Conservation (phyloP, 2,329 filamentous ascomycete species). For the Cordyceps javanica region DNA sequence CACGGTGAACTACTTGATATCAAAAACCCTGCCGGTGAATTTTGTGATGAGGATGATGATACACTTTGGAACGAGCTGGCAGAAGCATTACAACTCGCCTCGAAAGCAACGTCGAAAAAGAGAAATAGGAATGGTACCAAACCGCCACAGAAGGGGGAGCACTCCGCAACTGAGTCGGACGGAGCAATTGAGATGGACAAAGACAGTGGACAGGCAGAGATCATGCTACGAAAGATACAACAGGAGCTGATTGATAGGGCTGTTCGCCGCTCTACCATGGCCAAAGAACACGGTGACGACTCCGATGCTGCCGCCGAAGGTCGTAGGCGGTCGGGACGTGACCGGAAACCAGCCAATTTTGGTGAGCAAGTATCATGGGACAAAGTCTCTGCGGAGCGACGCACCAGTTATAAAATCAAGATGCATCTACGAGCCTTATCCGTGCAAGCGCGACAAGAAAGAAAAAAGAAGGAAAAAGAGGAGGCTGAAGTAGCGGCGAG, state of each 20-base stretch:
- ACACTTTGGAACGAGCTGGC: slow-evolving; percentile 6
- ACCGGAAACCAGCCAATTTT: slow-evolving; percentile 24
- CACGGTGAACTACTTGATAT: neutral
- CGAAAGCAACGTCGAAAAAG: slow-evolving; percentile 3
- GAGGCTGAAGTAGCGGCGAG: slow-evolving; percentile 6
- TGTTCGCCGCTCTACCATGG: slow-evolving; percentile 1
- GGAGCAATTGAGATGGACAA: neutral
- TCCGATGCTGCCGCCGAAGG: slow-evolving; percentile 13
- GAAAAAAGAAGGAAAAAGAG: slow-evolving; percentile 1
- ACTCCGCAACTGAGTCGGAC: neutral
- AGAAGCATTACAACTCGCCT: slow-evolving; percentile 1
- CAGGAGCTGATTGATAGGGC: slow-evolving; percentile 8
- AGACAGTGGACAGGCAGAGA: neutral
- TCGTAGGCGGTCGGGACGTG: slow-evolving; percentile 22
- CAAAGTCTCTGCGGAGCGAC: slow-evolving; percentile 15
- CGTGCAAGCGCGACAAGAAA: neutral
- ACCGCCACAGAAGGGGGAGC: neutral
- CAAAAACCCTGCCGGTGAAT: neutral
- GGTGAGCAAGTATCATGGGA: slow-evolving; percentile 26
- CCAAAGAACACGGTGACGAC: slow-evolving; percentile 27
- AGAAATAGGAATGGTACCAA: neutral
- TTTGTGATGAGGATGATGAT: slow-evolving; percentile 4
- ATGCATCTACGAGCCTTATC: slow-evolving; percentile 9
- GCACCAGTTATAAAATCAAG: slow-evolving; percentile 10
- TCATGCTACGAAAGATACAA: slow-evolving; percentile 4